Evolutionary conservation across 2,329 filamentous ascomycete species (phyloP).

Genomic region (Verticillium nubilum): DNA sequence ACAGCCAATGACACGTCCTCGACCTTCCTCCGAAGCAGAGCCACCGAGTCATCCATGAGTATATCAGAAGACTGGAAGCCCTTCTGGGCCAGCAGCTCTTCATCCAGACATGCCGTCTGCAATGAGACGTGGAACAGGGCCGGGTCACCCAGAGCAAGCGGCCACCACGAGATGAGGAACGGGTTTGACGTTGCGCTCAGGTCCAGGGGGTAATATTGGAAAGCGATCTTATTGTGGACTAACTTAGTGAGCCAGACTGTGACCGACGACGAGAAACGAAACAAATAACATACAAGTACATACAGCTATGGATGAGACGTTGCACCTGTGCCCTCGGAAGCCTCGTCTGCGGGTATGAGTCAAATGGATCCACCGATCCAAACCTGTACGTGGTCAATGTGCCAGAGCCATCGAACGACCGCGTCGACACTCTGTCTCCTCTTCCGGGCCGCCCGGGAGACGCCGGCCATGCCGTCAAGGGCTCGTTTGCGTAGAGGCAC

Average conservation of each 20-base stretch:
- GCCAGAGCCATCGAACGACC: conserved; percentile 1
- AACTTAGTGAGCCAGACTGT: conserved; percentile 6
- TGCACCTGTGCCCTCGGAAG: conserved; percentile 46
- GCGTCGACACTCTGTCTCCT: not conserved
- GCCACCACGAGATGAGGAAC: conserved; percentile 56
- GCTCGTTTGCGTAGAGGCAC: conserved; percentile 51
- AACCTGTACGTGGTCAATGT: conserved; percentile 20
- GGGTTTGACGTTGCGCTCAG: conserved; percentile 47
- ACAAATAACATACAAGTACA: conserved; percentile 14
- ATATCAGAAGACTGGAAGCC: conserved; percentile 49
- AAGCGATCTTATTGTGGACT: conserved; percentile 53
- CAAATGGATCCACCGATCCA: conserved; percentile 46
- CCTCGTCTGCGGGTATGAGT: conserved; percentile 48
- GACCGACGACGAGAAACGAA: not conserved
- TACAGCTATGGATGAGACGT: conserved; percentile 51
- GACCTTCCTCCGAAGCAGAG: conserved; percentile 44
- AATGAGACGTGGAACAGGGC: conserved; percentile 54
- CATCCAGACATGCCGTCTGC: conserved; percentile 52
- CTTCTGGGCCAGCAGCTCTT: conserved; percentile 44
- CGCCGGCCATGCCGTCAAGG: conserved; percentile 25
- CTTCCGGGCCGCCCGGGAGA: conserved; percentile 3
- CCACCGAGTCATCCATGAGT: conserved; percentile 52
- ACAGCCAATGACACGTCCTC: conserved; percentile 38
- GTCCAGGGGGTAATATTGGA: conserved; percentile 55
- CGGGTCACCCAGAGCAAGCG: conserved; percentile 47